phyloP scores from a whole-genome alignment of 2,329 filamentous ascomycete genomes.

The Fusarium sp. region DNA sequence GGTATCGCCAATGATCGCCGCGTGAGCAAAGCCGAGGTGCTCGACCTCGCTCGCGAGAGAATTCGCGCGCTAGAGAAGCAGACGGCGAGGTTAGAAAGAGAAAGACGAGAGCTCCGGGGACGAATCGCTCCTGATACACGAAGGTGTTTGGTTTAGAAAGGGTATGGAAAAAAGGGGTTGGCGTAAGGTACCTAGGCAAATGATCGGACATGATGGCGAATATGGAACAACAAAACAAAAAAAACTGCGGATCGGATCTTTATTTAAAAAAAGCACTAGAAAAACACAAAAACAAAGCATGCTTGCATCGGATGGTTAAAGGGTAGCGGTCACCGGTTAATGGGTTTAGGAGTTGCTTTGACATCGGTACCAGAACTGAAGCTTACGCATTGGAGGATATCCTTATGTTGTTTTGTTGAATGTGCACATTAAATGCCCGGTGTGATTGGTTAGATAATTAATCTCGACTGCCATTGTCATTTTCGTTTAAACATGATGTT shows the following conservation, averaged over 20 bases:
- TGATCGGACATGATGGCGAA: conserved; percentile 12
- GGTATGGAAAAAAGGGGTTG: neutral
- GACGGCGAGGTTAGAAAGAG: conserved; percentile 48
- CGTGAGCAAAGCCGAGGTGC: conserved; percentile 56
- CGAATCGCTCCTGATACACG: conserved; percentile 26
- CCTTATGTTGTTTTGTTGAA: neutral
- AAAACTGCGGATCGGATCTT: neutral
- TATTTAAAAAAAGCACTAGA: neutral
- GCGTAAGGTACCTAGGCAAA: neutral
- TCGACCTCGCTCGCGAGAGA: conserved; percentile 55
- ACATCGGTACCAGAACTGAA: conserved; percentile 7
- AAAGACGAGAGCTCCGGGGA: conserved; percentile 46
- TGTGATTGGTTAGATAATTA: neutral
- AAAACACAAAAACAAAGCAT: conserved; percentile 3
- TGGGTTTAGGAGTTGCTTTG: conserved; percentile 19
- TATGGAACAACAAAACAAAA: conserved; percentile 16
- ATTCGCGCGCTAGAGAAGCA: conserved; percentile 53
- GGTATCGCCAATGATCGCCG: conserved; percentile 44
- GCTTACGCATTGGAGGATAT: neutral
- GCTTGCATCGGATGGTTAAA: neutral
- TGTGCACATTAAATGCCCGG: neutral
- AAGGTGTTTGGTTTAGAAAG: conserved; percentile 13
- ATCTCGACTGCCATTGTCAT: neutral
- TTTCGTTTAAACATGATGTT: neutral
- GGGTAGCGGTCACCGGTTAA: conserved; percentile 4